Base-by-base conservation (phyloP, 2,329 filamentous ascomycete genomes). In the Rosellinia necatrix region DNA sequence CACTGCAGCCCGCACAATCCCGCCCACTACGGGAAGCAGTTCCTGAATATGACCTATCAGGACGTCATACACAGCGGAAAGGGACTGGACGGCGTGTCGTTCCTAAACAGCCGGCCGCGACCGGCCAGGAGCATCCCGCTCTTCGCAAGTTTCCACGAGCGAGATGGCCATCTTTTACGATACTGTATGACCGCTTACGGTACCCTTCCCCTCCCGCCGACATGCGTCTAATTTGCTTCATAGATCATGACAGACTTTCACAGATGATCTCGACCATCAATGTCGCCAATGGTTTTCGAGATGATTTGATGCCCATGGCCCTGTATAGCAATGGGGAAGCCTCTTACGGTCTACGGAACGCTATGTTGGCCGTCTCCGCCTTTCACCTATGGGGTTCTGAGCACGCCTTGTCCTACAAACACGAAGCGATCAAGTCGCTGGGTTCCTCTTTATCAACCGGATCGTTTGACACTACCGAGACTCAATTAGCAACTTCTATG, bases 251-350 rank as follows among this genome's bases (percentile, higher is more conserved):
- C 17, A 70, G 66, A 43, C 72, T 79, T 30, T 73, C 76, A 4
- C 63, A 68, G 15, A 78, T 80, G 71, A 75, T 79, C 40, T 79
- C 77, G 3, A 79, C 77, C 3, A 74, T 78, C 41, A 72, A 78
- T 49, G 66, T 74, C 54, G 69, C 72, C 49, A 80, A 80, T 60
- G 78, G 78, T 7, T 80, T 80, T 58, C 75, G 75, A 30, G 70
- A 73, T 29, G 70, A 76, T 53, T 64, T 80, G 4, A 65, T 80
- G 1, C 78, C 76, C 29, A 78, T 79, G 75, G 77, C 76, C 1
- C 61, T 80, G 3, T 66, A 71, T 1, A 66, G 58, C 13, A 60
- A 65, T 4, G 72, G 72, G 32, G 61, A 65, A 25, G 69, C 73
- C 25, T 72, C 74, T 2, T 58, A 66, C 12, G 75, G 74, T 22